Evolutionary conservation across 371 early-diverging fungal genomes (phyloP).

Genomic region (Mucor lusitanicus): DNA sequence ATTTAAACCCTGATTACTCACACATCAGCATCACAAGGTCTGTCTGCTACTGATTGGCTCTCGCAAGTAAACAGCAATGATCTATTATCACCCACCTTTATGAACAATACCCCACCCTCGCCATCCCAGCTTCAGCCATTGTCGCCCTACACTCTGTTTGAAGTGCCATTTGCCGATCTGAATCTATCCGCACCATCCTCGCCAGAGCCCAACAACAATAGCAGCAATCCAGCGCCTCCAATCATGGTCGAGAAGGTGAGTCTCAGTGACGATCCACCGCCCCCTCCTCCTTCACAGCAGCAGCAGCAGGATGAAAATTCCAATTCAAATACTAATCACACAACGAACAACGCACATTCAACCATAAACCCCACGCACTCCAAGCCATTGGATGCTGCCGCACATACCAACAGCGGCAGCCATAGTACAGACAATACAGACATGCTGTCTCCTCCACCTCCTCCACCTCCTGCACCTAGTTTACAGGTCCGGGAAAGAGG

Average conservation of each 20-base stretch:
- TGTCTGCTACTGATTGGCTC: conserved; percentile 26
- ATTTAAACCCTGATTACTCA: neutral
- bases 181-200: conserved; percentile 41
- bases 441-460: conserved; percentile 9
- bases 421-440: neutral
- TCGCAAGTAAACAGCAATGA: conserved; percentile 15
- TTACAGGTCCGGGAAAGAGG: conserved; percentile 8
- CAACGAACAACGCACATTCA: neutral
- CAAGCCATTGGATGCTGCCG: neutral
- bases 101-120: conserved; percentile 37
- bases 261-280: neutral
- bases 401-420: neutral
- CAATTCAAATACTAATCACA: neutral
- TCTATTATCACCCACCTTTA: conserved; percentile 15
- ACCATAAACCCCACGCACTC: neutral
- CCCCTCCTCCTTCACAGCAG: conserved; percentile 4
- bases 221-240: neutral
- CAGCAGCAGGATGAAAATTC: neutral
- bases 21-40: conserved; percentile 18
- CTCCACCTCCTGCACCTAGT: conserved; percentile 8
- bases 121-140: conserved; percentile 37
- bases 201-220: conserved; percentile 24
- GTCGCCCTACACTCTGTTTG: conserved; percentile 38
- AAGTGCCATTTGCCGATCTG: conserved; percentile 45
- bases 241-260: conserved; percentile 9